phyloP scores from a whole-genome alignment of 164 flowering plant genomes.

The Vitis rotundifolia region DNA sequence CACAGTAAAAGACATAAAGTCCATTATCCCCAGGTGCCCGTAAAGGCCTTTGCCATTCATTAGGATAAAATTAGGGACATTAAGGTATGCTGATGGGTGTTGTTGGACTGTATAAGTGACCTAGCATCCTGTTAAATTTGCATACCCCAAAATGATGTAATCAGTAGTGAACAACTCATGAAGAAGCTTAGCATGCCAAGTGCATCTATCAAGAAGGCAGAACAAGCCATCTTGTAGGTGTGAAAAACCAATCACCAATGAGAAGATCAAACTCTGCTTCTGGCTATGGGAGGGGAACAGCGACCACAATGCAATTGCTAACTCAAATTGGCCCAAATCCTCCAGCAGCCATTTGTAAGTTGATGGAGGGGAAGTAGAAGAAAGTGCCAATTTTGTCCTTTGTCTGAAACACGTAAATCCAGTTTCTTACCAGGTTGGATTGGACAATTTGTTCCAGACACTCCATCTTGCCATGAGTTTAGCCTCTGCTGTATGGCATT shows the following conservation, averaged over 20 bases:
- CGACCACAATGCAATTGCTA: slow-evolving; percentile 11
- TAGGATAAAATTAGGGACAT: too few relatives aligned
- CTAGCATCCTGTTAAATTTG: too few relatives aligned
- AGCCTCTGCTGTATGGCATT: slow-evolving; percentile 30
- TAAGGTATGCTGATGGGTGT: too few relatives aligned
- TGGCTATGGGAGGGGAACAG: slow-evolving; percentile 31
- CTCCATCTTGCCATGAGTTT: slow-evolving; percentile 39
- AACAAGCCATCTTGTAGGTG: slow-evolving; percentile 7
- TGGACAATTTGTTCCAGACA: slow-evolving; percentile 33
- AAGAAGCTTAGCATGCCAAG: too few relatives aligned
- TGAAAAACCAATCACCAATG: slow-evolving; percentile 47
- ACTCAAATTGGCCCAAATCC: slow-evolving; percentile 27
- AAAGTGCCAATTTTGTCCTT: slow-evolving; percentile 40
- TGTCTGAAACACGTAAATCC: slow-evolving; percentile 18
- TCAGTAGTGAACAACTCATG: too few relatives aligned
- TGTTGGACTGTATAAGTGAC: too few relatives aligned
- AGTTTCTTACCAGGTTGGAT: slow-evolving; percentile 24
- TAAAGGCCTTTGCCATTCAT: too few relatives aligned
- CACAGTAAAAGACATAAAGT: too few relatives aligned
- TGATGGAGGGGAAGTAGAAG: slow-evolving; percentile 33
- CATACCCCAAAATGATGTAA: slow-evolving; percentile 35
- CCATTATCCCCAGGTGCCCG: too few relatives aligned
- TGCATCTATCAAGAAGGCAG: too few relatives aligned
- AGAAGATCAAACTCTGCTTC: slow-evolving; percentile 25
- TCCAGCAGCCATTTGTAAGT: slow-evolving; percentile 27